Evolutionary conservation across 2,329 filamentous ascomycete genomes (phyloP), one percentile per base, ranked within the genome.

Genomic region (Colletotrichum liaoningense): DNA sequence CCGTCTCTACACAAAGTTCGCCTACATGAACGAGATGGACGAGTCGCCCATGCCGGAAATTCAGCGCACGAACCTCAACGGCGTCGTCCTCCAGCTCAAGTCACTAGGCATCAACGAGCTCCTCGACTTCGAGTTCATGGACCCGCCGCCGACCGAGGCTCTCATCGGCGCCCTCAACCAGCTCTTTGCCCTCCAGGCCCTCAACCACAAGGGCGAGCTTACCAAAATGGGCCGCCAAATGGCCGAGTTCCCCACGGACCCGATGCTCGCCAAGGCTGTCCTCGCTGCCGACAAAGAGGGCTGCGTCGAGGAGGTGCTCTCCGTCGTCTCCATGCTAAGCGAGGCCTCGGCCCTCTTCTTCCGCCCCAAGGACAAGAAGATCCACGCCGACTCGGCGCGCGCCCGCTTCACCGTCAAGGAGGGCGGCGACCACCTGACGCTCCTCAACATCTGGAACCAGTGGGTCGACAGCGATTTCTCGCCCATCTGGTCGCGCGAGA

Each of bases 81-180:
- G 92, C 24, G 92, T 97, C 0, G 94, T 98, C 1, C 85, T 99
- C 28, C 91, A 95, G 74, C 86, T 99, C 9, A 98, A 98, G 80
- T 94, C 94, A 0, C 87, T 98, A 0, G 95, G 95, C 11, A 97
- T 99, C 81, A 95, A 97, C 80, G 93, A 98, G 78, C 87, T 99
- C 0, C 89, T 99, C 6, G 92, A 96, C 73, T 99, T 99, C 79
- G 95, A 98, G 80, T 98, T 98, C 78, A 95, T 98, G 91, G 96
- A 98, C 77, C 93, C 95, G 0, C 97, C 97, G 0, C 93, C 95
- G 0, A 94, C 95, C 0, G 95, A 98, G 79, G 94, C 95, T 1
- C 90, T 99, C 38, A 97, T 98, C 75, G 92, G 93, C 26, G 94
- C 95, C 0, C 86, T 99, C 58, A 97, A 98, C 81, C 93, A 97